A percentile compares a stretch with the other conserved stretches of the same genome.
These are phyloP conservation scores for Zygnema cylindricum DNA, from an alignment of 139 green algal species.

Conservation along the genomic window DNA sequence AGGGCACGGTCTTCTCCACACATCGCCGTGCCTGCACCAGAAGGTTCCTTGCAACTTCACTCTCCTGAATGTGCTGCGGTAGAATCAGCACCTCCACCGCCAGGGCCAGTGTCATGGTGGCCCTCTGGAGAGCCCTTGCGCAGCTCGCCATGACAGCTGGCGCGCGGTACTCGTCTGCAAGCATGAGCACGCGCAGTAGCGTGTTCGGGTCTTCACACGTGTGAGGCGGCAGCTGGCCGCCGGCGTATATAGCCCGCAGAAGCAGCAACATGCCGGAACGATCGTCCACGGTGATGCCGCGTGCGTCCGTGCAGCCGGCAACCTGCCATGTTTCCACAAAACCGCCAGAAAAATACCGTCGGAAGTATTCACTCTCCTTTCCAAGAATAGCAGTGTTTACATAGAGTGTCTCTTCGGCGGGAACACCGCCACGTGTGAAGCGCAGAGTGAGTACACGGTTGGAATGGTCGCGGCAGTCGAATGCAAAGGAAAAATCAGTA, in stretches of 20 bases:
- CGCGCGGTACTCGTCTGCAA: neutral
- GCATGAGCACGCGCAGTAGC: neutral
- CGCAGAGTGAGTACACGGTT: neutral
- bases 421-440: neutral
- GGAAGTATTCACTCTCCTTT: neutral
- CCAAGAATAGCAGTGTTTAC: neutral
- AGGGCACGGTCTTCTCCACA: neutral
- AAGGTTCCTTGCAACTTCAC: neutral
- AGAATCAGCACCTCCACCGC: neutral
- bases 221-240: neutral
- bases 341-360: neutral
- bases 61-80: neutral
- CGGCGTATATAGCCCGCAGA: neutral
- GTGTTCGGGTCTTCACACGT: neutral
- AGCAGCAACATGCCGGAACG: neutral
- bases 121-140: neutral
- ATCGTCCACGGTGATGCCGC: neutral
- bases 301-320: neutral
- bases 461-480: neutral
- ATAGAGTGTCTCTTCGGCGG: neutral
- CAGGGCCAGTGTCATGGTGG: neutral
- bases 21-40: neutral
- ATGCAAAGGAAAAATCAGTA: neutral
- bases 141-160: neutral
- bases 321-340: neutral